Evolutionary conservation across 163 green algal species (phyloP).

Genomic region (Smithsoniella earleae): DNA sequence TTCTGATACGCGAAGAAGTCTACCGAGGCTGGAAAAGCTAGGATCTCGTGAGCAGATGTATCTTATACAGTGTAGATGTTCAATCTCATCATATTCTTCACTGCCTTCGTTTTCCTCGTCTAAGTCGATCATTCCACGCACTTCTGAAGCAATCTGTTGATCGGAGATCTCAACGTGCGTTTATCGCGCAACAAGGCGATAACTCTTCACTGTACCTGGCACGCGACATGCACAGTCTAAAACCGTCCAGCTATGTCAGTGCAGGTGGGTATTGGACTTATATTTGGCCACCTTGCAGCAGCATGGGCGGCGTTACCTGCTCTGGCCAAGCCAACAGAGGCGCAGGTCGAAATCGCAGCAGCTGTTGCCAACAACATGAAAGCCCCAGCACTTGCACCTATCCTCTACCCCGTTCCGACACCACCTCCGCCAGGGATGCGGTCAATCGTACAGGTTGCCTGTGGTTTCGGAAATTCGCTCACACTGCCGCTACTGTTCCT

Average conservation of each 20-base stretch:
- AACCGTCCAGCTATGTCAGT: neutral
- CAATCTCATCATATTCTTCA: too few species aligned
- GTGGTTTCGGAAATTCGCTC: slow-evolving; percentile 9
- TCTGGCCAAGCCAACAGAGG: neutral
- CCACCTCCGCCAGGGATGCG: slow-evolving; percentile 9
- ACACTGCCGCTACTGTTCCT: slow-evolving; percentile 25
- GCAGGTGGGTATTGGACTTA: neutral
- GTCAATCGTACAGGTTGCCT: slow-evolving; percentile 11
- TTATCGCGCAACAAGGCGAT: too few species aligned
- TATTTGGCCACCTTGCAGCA: neutral
- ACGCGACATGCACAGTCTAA: neutral
- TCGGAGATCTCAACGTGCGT: too few species aligned
- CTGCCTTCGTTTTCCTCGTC: too few species aligned
- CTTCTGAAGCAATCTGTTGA: too few species aligned
- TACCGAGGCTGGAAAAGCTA: too few species aligned
- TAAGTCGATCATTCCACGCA: too few species aligned
- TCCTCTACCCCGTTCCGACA: neutral
- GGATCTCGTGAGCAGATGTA: too few species aligned
- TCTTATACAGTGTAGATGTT: too few species aligned
- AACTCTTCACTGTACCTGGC: neutral
- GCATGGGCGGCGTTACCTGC: neutral
- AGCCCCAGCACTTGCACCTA: neutral
- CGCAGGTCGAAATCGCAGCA: neutral
- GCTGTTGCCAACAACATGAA: neutral
- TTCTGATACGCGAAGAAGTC: too few species aligned